A percentile compares a stretch with the other conserved stretches of the same genome.
Evolutionary conservation across 2,329 filamentous ascomycete genomes (phyloP).

Genomic region (Talaromyces sp.): DNA sequence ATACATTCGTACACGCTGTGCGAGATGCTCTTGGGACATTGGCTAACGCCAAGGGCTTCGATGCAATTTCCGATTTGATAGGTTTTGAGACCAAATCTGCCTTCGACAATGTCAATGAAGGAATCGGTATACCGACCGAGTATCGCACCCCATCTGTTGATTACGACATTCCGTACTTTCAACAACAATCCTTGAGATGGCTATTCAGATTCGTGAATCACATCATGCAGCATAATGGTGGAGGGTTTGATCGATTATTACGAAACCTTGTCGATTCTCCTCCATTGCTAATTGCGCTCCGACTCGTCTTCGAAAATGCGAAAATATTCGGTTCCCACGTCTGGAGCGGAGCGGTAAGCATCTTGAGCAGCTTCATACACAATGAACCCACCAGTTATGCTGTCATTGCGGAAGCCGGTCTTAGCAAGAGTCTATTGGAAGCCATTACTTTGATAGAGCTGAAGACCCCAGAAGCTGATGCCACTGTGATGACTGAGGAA

Average conservation of each 20-base stretch:
- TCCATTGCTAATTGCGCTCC: slow-evolving; percentile 73
- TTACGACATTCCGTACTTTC: slow-evolving; percentile 87
- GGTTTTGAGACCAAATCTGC: slow-evolving; percentile 73
- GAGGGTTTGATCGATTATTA: slow-evolving; percentile 83
- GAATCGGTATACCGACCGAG: slow-evolving; percentile 67
- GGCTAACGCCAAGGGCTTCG: slow-evolving; percentile 77
- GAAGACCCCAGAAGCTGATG: slow-evolving; percentile 33
- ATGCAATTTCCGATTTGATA: slow-evolving; percentile 84
- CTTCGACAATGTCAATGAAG: slow-evolving; percentile 61
- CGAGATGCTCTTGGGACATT: slow-evolving; percentile 81
- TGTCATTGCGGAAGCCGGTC: slow-evolving; percentile 87
- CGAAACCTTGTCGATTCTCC: slow-evolving; percentile 94
- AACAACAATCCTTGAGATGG: slow-evolving; percentile 90
- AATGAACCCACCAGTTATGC: slow-evolving; percentile 98
- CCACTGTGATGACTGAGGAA: slow-evolving; percentile 33
- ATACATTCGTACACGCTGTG: slow-evolving; percentile 80
- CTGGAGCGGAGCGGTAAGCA: slow-evolving; percentile 91
- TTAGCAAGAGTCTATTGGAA: slow-evolving; percentile 82
- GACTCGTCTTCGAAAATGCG: slow-evolving; percentile 76
- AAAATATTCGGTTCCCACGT: slow-evolving; percentile 82
- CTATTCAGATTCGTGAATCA: slow-evolving; percentile 95
- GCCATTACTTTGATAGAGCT: slow-evolving; percentile 60
- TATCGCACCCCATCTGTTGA: slow-evolving; percentile 82
- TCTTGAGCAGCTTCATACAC: slow-evolving; percentile 94
- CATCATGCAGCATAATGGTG: slow-evolving; percentile 78